Conservation (phyloP, 2,329 filamentous ascomycete species). For the Nemania sp. region DNA sequence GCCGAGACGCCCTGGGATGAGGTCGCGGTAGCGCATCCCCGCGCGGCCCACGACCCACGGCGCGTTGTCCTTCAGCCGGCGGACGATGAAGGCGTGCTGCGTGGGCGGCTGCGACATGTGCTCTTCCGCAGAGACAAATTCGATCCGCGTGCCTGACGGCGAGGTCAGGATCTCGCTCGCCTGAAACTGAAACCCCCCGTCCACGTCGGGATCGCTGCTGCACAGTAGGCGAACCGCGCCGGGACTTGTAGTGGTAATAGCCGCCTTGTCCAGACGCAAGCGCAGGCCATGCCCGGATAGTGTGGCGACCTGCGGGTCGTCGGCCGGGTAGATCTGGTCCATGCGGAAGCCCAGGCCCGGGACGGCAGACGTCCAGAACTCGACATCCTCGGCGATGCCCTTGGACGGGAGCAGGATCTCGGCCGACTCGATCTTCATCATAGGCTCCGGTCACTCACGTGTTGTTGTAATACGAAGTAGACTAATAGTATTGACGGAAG, state of each 20-base stretch:
- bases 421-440: slow-evolving; percentile 25
- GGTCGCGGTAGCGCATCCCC: slow-evolving; percentile 29
- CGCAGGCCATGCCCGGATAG: slow-evolving; percentile 27
- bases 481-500: background rate
- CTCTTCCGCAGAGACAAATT: slow-evolving; percentile 19
- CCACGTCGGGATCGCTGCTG: slow-evolving; percentile 18
- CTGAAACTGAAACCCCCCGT: background rate
- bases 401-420: slow-evolving; percentile 29
- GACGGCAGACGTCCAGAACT: slow-evolving; percentile 27
- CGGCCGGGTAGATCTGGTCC: slow-evolving; percentile 30
- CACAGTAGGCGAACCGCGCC: slow-evolving; percentile 22
- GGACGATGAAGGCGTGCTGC: slow-evolving; percentile 23
- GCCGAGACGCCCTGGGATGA: slow-evolving; percentile 27
- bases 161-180: slow-evolving; percentile 23
- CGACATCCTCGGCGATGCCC: slow-evolving; percentile 28
- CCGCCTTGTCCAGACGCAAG: slow-evolving; percentile 25
- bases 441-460: slow-evolving; percentile 7
- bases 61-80: slow-evolving; percentile 25
- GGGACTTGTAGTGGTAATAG: background rate
- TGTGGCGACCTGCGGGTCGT: slow-evolving; percentile 26
- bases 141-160: slow-evolving; percentile 26
- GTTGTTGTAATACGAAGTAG: too few species aligned
- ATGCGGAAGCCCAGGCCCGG: slow-evolving; percentile 28
- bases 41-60: slow-evolving; percentile 29
- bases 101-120: slow-evolving; percentile 23